Percentiles rank a stretch among this genome's conserved stretches.
Conservation (phyloP, 352 stramenopile species). For the Blastocystis sp. region DNA sequence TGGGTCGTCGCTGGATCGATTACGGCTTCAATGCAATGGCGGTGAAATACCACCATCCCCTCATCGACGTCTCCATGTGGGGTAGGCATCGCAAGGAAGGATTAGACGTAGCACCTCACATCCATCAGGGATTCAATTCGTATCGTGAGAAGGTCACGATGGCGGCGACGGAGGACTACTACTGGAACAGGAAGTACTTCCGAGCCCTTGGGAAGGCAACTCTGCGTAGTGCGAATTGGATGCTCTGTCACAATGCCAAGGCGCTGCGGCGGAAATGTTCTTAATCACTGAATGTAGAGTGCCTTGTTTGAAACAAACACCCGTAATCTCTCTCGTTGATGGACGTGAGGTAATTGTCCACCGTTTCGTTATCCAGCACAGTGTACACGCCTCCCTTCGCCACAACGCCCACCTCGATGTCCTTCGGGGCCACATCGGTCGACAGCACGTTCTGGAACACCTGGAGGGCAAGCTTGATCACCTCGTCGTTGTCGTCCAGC, state of each 20-base stretch:
- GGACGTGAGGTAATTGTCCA: constrained; percentile 54
- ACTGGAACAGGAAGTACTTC: background rate
- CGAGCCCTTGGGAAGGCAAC: no score
- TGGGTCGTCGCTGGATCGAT: background rate
- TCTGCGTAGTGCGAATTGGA: background rate
- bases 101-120: background rate
- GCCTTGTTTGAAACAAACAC: constrained; percentile 9
- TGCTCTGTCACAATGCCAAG: background rate
- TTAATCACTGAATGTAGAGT: background rate
- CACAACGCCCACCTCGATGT: constrained; percentile 61
- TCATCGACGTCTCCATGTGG: constrained; percentile 5
- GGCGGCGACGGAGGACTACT: background rate
- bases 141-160: background rate
- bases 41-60: background rate
- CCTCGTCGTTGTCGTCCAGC: constrained; percentile 58
- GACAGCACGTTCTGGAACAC: constrained; percentile 66
- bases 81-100: background rate
- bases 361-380: constrained; percentile 31
- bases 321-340: constrained; percentile 63
- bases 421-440: constrained; percentile 54
- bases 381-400: constrained; percentile 47
- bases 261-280: background rate
- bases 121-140: constrained; percentile 13
- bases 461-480: constrained; percentile 58
- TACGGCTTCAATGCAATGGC: background rate